Conservation (phyloP, 768 basidiomycete species). For the Gelatoporia subvermispora region DNA sequence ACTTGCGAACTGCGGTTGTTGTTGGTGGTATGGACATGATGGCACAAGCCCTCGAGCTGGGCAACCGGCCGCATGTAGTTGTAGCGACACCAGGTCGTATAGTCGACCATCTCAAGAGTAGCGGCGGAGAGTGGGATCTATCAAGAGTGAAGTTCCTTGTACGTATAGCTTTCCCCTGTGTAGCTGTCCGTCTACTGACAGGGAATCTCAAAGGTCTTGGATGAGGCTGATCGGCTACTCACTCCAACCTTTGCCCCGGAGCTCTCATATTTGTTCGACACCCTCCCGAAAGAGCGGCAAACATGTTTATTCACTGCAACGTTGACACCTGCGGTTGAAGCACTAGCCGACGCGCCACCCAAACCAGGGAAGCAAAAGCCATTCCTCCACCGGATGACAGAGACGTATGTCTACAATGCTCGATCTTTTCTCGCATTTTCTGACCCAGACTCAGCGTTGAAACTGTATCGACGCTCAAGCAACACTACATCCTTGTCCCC, state of each 20-base stretch:
- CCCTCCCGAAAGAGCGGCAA: constrained; percentile 82
- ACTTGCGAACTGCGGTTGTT: constrained; percentile 79
- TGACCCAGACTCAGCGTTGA: constrained; percentile 52
- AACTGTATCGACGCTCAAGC: constrained; percentile 84
- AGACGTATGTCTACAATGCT: constrained; percentile 45
- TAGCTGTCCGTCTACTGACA: not conserved
- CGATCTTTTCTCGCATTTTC: not conserved
- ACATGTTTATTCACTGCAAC: constrained; percentile 98
- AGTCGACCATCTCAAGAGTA: constrained; percentile 82
- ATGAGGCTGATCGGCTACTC: constrained; percentile 93
- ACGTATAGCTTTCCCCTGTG: constrained; percentile 17
- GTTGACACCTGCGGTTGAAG: constrained; percentile 80
- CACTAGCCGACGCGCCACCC: constrained; percentile 66
- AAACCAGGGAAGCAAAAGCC: constrained; percentile 80
- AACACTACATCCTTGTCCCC: constrained; percentile 87
- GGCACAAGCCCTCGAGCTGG: constrained; percentile 82
- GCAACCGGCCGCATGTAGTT: constrained; percentile 83
- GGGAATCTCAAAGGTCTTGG: constrained; percentile 60
- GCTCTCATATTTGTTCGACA: constrained; percentile 67
- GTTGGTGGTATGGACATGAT: constrained; percentile 99
- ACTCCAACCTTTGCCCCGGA: constrained; percentile 88
- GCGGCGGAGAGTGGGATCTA: constrained; percentile 76
- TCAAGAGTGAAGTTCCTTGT: constrained; percentile 84
- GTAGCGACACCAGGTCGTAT: constrained; percentile 95
- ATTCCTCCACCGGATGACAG: constrained; percentile 77